phyloP scores from a whole-genome alignment of 345 rosid genomes.

The Firmiana major region DNA sequence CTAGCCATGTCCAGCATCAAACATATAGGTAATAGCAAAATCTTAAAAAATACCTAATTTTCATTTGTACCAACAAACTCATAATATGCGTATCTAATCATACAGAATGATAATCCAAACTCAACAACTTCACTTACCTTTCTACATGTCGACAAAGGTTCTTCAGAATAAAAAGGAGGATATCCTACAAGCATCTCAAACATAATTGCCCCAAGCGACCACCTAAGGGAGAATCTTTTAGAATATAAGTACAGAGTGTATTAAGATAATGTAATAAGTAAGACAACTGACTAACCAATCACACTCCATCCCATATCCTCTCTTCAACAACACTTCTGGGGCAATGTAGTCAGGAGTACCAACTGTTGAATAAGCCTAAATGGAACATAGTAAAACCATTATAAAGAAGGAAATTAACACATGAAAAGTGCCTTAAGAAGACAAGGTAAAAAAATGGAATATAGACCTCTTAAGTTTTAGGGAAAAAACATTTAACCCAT shows the following conservation, averaged over 20 bases:
- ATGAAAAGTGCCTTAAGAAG: not conserved
- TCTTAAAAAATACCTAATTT: not conserved
- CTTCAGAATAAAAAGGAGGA: conserved; percentile 48
- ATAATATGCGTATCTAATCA: not conserved
- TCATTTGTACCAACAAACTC: not conserved
- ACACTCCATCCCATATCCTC: conserved; percentile 48
- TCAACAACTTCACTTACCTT: conserved; percentile 35
- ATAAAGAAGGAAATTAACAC: not conserved
- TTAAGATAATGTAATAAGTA: conserved; percentile 6
- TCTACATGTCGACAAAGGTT: conserved; percentile 43
- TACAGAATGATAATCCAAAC: conserved; percentile 10
- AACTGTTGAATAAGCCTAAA: conserved; percentile 44
- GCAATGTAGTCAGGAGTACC: conserved; percentile 50
- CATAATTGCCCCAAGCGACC: conserved; percentile 51
- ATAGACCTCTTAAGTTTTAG: not conserved
- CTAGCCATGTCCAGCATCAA: not conserved
- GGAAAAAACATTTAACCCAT: not conserved
- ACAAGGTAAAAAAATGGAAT: not conserved
- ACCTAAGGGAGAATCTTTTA: conserved; percentile 27
- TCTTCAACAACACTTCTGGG: conserved; percentile 46
- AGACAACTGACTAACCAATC: conserved; percentile 37
- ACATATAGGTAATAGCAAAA: not conserved
- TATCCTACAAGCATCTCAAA: conserved; percentile 49
- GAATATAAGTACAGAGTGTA: conserved; percentile 13
- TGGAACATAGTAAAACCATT: conserved; percentile 14